Evolutionary conservation across 2,329 filamentous ascomycete genomes (phyloP).

Genomic region (Onygenales sp.): DNA sequence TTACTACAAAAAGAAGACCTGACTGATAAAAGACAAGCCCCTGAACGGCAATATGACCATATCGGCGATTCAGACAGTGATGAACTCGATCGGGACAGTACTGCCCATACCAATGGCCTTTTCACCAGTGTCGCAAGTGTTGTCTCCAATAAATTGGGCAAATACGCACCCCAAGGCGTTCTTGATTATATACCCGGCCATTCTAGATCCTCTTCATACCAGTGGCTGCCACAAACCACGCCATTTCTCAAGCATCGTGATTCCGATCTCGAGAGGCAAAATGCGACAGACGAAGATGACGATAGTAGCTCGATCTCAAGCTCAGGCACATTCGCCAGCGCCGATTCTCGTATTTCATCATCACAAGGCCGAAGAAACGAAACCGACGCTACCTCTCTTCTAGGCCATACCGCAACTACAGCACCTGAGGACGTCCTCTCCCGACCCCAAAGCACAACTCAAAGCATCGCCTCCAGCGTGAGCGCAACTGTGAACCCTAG

Average conservation of each 20-base stretch:
- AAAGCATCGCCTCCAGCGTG: conserved; percentile 3
- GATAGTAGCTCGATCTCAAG: conserved; percentile 17
- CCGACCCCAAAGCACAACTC: neutral
- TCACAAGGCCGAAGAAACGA: neutral
- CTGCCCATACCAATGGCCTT: conserved; percentile 20
- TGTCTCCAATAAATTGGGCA: conserved; percentile 18
- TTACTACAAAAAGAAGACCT: no score
- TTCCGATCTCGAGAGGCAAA: neutral
- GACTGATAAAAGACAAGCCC: neutral
- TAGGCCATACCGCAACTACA: neutral
- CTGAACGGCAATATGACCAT: neutral
- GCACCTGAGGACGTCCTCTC: neutral
- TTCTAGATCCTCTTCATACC: neutral
- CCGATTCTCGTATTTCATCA: conserved; percentile 16
- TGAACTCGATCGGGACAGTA: neutral
- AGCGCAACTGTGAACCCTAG: neutral
- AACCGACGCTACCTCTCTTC: neutral
- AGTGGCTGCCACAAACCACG: neutral
- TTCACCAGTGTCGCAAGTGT: conserved; percentile 27
- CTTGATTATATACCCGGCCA: conserved; percentile 37
- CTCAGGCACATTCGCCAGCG: conserved; percentile 19
- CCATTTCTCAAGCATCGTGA: neutral
- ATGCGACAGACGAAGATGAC: conserved; percentile 5
- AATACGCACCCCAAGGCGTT: conserved; percentile 41
- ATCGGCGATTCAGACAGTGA: neutral